A percentile compares a stretch with the other conserved stretches of the same genome.
Conservation (phyloP, 495 filamentous ascomycete species). For the Penicillium ucsense region DNA sequence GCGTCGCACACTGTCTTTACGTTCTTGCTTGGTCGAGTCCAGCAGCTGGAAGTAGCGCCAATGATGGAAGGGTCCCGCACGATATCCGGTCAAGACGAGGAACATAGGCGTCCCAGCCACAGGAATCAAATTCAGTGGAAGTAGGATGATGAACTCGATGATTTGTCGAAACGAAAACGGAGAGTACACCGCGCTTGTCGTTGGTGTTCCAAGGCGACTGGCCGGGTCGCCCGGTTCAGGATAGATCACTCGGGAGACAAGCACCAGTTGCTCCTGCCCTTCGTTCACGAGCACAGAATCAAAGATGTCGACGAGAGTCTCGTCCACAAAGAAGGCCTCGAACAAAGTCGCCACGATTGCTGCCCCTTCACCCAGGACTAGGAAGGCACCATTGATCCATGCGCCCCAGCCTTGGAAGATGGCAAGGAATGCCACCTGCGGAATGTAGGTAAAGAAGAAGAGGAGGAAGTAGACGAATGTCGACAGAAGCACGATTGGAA, state of each 20-base stretch:
- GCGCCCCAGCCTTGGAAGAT: constrained; percentile 51
- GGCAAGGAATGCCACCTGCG: constrained; percentile 54
- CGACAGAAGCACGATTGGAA: constrained; percentile 50
- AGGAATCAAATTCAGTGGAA: constrained; percentile 58
- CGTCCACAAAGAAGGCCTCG: constrained; percentile 60
- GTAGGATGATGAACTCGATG: constrained; percentile 59
- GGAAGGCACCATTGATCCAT: constrained; percentile 53
- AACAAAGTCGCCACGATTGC: constrained; percentile 52
- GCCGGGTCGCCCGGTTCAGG: constrained; percentile 43
- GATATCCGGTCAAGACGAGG: constrained; percentile 51
- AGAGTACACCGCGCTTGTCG: constrained; percentile 46
- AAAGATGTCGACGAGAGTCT: constrained; percentile 59
- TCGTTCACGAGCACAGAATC: constrained; percentile 53
- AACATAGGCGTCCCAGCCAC: constrained; percentile 55
- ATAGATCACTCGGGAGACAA: constrained; percentile 43
- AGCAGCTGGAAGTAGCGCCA: constrained; percentile 56
- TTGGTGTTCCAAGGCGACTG: constrained; percentile 49
- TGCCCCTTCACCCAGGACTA: constrained; percentile 57
- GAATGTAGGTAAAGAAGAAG: constrained; percentile 52
- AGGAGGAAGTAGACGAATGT: constrained; percentile 50
- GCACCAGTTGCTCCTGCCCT: constrained; percentile 47
- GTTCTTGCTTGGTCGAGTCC: constrained; percentile 46
- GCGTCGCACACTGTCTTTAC: constrained; percentile 42
- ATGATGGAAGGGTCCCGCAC: constrained; percentile 56
- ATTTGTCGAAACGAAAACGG: constrained; percentile 70